Conservation (phyloP, 139 green algal genomes). For the Picochlorum sp. region DNA sequence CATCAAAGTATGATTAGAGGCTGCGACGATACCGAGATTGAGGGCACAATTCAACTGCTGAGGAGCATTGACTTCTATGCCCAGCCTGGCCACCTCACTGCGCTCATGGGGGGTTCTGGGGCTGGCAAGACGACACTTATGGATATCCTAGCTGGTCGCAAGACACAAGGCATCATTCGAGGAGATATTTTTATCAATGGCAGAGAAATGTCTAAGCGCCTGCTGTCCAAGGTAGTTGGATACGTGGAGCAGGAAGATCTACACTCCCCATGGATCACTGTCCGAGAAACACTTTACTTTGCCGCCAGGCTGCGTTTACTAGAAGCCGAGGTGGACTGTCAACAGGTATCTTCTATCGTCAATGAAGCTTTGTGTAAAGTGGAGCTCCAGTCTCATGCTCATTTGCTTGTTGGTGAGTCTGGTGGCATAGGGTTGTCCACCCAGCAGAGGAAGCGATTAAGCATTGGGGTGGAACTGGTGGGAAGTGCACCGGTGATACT, state of each 20-base stretch:
- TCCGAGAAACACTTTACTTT: background rate
- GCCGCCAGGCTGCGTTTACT: background rate
- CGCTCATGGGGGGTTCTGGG: background rate
- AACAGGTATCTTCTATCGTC: background rate
- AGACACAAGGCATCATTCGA: background rate
- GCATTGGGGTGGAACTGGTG: background rate
- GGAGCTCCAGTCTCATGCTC: background rate
- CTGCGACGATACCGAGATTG: conserved; percentile 25
- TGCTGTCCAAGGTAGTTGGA: background rate
- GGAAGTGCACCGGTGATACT: background rate
- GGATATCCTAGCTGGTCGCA: background rate
- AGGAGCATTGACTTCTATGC: conserved; percentile 41
- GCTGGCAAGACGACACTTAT: background rate
- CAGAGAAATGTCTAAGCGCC: background rate
- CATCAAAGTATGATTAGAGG: conserved; percentile 16
- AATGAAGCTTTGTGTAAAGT: background rate
- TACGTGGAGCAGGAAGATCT: background rate
- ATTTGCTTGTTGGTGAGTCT: background rate
- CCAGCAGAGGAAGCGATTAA: background rate
- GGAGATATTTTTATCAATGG: background rate
- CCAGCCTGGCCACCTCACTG: background rate
- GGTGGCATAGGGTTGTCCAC: background rate
- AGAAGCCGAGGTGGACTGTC: background rate
- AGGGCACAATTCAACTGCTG: conserved; percentile 37
- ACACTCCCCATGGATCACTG: background rate